Evolutionary conservation across 2,329 filamentous ascomycete species (phyloP).

Genomic region (Metarhizium album): DNA sequence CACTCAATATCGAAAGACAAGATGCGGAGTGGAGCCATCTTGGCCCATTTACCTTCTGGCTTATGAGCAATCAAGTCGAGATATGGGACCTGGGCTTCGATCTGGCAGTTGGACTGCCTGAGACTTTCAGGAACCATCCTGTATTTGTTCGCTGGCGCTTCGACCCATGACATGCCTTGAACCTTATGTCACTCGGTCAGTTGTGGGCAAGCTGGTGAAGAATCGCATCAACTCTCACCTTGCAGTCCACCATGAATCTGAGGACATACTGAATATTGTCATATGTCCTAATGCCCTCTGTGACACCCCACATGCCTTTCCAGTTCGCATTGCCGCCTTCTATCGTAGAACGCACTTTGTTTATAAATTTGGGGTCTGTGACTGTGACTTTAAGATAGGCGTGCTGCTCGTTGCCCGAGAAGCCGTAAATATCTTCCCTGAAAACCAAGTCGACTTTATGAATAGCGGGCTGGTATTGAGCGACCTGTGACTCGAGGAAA

Average conservation of each 20-base stretch:
- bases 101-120: conserved; percentile 87
- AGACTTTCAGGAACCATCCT: conserved; percentile 53
- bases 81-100: conserved; percentile 81
- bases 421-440: conserved; percentile 86
- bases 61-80: conserved; percentile 76
- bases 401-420: conserved; percentile 84
- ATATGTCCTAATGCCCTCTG: conserved; percentile 73
- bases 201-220: conserved; percentile 1
- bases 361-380: conserved; percentile 77
- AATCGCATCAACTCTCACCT: conserved; percentile 36
- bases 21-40: conserved; percentile 89
- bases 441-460: conserved; percentile 72
- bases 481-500: conserved; percentile 70
- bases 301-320: conserved; percentile 67
- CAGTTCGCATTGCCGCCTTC: conserved; percentile 74
- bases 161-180: conserved; percentile 95
- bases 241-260: conserved; percentile 95
- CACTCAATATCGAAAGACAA: conserved; percentile 98
- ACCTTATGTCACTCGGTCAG: conserved; percentile 38
- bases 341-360: conserved; percentile 62
- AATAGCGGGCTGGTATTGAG: conserved; percentile 63
- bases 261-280: conserved; percentile 94
- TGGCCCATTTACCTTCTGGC: conserved; percentile 89
- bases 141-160: conserved; percentile 67
- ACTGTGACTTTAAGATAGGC: conserved; percentile 92